A percentile compares a stretch with the other conserved stretches of the same genome.
These are phyloP conservation scores for Prunella vulgaris DNA, from an alignment of 257 asterid genomes.

Conservation along the genomic window DNA sequence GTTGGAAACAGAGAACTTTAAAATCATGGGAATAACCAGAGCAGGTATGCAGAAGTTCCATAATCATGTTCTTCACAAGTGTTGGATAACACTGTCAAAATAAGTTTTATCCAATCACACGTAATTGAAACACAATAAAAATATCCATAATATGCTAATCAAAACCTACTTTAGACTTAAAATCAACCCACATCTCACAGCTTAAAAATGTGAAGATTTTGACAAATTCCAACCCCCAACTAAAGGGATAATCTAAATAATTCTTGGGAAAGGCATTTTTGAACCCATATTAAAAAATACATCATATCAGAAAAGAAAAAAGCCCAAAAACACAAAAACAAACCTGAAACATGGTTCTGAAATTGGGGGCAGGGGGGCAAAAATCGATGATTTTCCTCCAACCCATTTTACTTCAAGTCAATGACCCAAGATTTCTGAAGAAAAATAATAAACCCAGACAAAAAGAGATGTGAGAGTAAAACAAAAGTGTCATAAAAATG, in stretches of 20 bases:
- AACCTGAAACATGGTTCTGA: conserved; percentile 65
- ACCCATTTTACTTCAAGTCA: conserved; percentile 35
- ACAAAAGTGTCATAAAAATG: not conserved
- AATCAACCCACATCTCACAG: conserved; percentile 11
- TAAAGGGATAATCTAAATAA: not conserved
- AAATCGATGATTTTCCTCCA: conserved; percentile 42
- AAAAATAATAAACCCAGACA: not conserved
- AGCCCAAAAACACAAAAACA: not conserved
- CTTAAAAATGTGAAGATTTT: conserved; percentile 3
- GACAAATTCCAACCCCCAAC: not conserved
- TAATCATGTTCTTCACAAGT: not conserved
- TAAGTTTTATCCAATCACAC: not conserved
- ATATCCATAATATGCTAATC: not conserved
- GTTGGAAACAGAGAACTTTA: not conserved
- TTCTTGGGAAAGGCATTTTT: conserved; percentile 8
- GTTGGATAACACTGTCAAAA: not conserved
- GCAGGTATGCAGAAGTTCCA: not conserved
- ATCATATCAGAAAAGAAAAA: not conserved
- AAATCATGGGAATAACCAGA: not conserved
- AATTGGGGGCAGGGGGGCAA: conserved; percentile 43
- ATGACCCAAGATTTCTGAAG: conserved; percentile 4
- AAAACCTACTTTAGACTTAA: conserved; percentile 11
- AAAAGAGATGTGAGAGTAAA: not conserved
- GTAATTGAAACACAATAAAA: not conserved
- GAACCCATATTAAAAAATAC: not conserved